phyloP scores from a whole-genome alignment of 75 land plant genomes.

The Selaginella tamariscina region DNA sequence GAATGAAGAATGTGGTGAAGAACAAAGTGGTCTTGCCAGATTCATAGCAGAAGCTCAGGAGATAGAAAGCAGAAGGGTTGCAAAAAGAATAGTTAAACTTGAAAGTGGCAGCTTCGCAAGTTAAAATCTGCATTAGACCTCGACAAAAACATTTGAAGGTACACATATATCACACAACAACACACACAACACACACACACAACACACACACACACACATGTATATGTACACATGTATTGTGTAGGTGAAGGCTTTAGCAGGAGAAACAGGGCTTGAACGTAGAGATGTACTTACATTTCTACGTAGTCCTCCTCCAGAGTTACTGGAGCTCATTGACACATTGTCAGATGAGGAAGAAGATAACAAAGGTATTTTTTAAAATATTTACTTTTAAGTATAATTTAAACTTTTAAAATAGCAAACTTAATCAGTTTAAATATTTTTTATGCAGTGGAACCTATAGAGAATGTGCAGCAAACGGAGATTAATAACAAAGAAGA shows the following conservation, averaged over 20 bases:
- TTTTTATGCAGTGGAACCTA: no score
- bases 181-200: no score
- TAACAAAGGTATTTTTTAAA: conserved; percentile 17
- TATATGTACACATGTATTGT: not conserved
- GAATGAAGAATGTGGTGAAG: conserved; percentile 39
- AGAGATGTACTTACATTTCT: conserved; percentile 61
- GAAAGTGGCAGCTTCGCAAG: conserved; percentile 69
- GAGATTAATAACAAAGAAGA: conserved; percentile 11
- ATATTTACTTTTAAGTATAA: no score
- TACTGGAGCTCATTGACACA: conserved; percentile 29
- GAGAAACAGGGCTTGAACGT: conserved; percentile 66
- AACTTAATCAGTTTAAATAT: no score
- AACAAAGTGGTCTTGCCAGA: conserved; percentile 14
- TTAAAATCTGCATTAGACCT: conserved; percentile 56
- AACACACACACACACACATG: no score
- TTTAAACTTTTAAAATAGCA: not conserved
- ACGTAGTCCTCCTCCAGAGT: conserved; percentile 73
- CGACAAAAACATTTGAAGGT: conserved; percentile 76
- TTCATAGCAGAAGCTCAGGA: not conserved
- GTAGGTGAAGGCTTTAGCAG: conserved; percentile 69
- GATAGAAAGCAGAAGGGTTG: not conserved
- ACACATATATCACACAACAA: no score
- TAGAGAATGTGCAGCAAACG: no score
- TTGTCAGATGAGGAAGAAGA: conserved; percentile 4
- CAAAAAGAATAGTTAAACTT: conserved; percentile 27